These are phyloP conservation scores for Picea mariana DNA, from an alignment of 83 land plant genomes.

Conservation along the genomic window DNA sequence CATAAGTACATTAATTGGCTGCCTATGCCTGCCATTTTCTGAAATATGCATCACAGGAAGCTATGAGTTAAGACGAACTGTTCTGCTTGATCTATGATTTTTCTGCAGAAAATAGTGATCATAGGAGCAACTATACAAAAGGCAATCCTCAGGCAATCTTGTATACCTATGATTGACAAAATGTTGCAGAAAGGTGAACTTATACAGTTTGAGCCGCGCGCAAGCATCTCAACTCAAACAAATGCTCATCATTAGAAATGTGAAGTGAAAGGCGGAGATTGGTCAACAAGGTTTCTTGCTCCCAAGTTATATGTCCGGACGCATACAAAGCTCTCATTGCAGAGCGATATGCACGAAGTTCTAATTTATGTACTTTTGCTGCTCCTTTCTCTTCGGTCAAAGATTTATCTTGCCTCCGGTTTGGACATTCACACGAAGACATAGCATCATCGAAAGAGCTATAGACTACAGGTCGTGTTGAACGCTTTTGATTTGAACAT, in stretches of 20 bases:
- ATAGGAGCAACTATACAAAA: background rate
- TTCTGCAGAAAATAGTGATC: constrained; percentile 7
- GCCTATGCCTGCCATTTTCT: constrained; percentile 7
- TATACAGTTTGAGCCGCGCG: constrained; percentile 3
- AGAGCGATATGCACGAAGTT: constrained; percentile 62
- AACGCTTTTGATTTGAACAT: constrained; percentile 13
- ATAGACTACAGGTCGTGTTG: constrained; percentile 14
- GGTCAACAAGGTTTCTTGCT: constrained; percentile 50
- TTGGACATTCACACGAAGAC: constrained; percentile 29
- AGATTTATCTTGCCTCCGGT: constrained; percentile 22
- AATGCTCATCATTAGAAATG: constrained; percentile 79
- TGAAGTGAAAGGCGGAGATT: constrained; percentile 60
- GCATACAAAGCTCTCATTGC: constrained; percentile 65
- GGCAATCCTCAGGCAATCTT: constrained; percentile 6
- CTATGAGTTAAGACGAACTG: background rate
- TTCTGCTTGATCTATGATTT: too few relatives aligned
- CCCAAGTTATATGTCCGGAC: constrained; percentile 74
- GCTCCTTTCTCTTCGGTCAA: constrained; percentile 28
- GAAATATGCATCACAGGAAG: constrained; percentile 2
- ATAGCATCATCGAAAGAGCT: constrained; percentile 50
- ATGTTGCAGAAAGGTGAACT: background rate
- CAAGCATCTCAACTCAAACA: constrained; percentile 43
- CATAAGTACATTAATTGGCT: constrained; percentile 13
- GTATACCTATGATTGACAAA: constrained; percentile 9
- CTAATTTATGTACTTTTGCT: constrained; percentile 50